These are phyloP conservation scores for Metschnikowia hibisci DNA, from an alignment of 805 yeast species.

Conservation along the genomic window DNA sequence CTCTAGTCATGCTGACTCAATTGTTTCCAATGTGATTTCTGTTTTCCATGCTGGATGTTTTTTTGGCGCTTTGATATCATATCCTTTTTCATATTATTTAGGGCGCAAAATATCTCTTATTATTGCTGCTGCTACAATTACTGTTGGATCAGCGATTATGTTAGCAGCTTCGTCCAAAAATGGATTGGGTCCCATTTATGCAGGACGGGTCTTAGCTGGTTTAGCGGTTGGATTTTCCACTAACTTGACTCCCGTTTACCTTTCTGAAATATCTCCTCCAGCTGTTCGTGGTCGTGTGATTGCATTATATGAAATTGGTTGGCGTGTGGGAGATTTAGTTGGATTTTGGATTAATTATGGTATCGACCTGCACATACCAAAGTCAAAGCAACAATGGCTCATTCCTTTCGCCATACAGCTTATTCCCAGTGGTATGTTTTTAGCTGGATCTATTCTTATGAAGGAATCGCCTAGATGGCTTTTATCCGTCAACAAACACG, in stretches of 20 bases:
- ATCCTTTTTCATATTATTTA: constrained; percentile 32
- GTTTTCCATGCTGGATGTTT: constrained; percentile 41
- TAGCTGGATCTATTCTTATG: constrained; percentile 31
- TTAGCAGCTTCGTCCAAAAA: constrained; percentile 24
- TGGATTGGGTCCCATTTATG: constrained; percentile 37
- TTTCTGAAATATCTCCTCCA: constrained; percentile 35
- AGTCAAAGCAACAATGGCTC: constrained; percentile 32
- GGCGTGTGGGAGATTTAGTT: constrained; percentile 38
- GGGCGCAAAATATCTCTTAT: constrained; percentile 32
- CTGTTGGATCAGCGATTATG: constrained; percentile 37
- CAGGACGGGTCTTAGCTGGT: constrained; percentile 36
- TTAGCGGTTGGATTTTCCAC: constrained; percentile 35
- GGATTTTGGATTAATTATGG: constrained; percentile 39
- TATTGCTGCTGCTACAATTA: constrained; percentile 29
- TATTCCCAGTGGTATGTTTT: constrained; percentile 34
- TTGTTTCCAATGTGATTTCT: constrained; percentile 33
- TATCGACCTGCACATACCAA: constrained; percentile 25
- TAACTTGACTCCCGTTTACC: constrained; percentile 35
- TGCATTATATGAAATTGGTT: constrained; percentile 33
- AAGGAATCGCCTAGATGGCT: constrained; percentile 38
- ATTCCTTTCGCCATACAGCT: constrained; percentile 39
- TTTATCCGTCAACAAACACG: constrained; percentile 27
- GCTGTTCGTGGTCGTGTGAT: constrained; percentile 33
- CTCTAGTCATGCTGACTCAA: constrained; percentile 17
- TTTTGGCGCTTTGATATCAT: constrained; percentile 36